Percentiles rank a stretch among this genome's conserved stretches.
These are phyloP conservation scores for Wickerhamiella infanticola DNA, from an alignment of 1,139 yeast species.

Conservation along the genomic window DNA sequence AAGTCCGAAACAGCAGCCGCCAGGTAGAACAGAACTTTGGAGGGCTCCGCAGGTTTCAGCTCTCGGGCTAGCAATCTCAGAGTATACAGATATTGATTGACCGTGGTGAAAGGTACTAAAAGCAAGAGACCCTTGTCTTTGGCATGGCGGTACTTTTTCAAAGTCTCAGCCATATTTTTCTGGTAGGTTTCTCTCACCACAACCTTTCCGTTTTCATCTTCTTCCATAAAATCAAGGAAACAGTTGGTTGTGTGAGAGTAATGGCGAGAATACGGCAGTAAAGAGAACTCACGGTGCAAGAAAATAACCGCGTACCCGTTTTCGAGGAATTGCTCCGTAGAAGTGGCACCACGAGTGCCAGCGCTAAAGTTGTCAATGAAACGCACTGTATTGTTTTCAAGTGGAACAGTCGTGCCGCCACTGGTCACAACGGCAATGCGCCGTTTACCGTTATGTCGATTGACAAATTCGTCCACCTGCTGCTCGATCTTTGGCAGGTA, in stretches of 20 bases:
- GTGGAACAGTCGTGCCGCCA: constrained; percentile 98
- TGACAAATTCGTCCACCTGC: constrained; percentile 46
- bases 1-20: constrained; percentile 98
- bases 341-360: constrained; percentile 93
- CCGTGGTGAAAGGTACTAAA: constrained; percentile 81
- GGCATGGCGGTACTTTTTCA: constrained; percentile 45
- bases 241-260: constrained; percentile 75
- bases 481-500: constrained; percentile 48
- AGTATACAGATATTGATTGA: constrained; percentile 82
- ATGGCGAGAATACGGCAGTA: constrained; percentile 81
- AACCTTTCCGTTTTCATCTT: constrained; percentile 21
- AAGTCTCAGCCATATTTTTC: constrained; percentile 45
- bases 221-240: constrained; percentile 63
- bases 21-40: constrained; percentile 57
- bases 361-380: constrained; percentile 95
- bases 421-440: constrained; percentile 73
- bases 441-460: constrained; percentile 24
- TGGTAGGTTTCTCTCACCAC: constrained; percentile 44
- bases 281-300: constrained; percentile 78
- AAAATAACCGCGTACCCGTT: constrained; percentile 84
- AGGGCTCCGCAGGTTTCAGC: constrained; percentile 31
- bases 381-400: constrained; percentile 90
- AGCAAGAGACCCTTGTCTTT: constrained; percentile 45
- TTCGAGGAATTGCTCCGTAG: constrained; percentile 80
- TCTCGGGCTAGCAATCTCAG: constrained; percentile 50